Evolutionary conservation across 1,139 yeast species (phyloP).

Genomic region (Suhomyces coccinellae): DNA sequence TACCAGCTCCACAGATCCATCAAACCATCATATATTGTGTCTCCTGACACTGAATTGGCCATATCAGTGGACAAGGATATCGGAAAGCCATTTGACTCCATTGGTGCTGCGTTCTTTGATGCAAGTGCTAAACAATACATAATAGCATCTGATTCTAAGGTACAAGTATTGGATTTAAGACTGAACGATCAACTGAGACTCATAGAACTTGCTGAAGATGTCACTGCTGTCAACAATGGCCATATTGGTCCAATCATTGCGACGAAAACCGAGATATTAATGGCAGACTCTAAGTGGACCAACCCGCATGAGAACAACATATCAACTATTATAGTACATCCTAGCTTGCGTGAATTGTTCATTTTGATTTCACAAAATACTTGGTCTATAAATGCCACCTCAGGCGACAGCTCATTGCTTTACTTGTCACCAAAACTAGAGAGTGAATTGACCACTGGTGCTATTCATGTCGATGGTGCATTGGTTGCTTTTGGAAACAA

Average conservation of each 20-base stretch:
- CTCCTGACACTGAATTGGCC: conserved; percentile 17
- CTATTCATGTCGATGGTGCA: conserved; percentile 67
- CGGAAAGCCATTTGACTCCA: conserved; percentile 18
- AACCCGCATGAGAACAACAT: conserved; percentile 13
- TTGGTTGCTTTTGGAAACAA: conserved; percentile 51
- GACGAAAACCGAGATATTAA: conserved; percentile 16
- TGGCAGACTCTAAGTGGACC: conserved; percentile 15
- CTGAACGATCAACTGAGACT: conserved; percentile 6
- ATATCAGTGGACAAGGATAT: conserved; percentile 11
- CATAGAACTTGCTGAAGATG: not conserved
- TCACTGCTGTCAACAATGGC: conserved; percentile 6
- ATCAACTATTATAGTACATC: conserved; percentile 31
- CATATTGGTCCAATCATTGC: conserved; percentile 21
- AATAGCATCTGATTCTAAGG: conserved; percentile 12
- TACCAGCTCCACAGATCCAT: conserved; percentile 45
- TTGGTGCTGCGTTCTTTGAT: conserved; percentile 16
- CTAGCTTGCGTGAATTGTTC: conserved; percentile 28
- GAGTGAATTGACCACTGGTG: conserved; percentile 29
- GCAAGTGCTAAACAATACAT: conserved; percentile 17
- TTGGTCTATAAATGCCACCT: conserved; percentile 33
- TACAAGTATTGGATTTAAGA: conserved; percentile 6
- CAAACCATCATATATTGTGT: conserved; percentile 36
- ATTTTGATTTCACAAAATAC: conserved; percentile 30
- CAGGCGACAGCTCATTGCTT: conserved; percentile 1
- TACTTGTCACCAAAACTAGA: conserved; percentile 9